These are phyloP conservation scores for Ogataea zsoltii DNA, from an alignment of 805 yeast genomes.

Conservation along the genomic window DNA sequence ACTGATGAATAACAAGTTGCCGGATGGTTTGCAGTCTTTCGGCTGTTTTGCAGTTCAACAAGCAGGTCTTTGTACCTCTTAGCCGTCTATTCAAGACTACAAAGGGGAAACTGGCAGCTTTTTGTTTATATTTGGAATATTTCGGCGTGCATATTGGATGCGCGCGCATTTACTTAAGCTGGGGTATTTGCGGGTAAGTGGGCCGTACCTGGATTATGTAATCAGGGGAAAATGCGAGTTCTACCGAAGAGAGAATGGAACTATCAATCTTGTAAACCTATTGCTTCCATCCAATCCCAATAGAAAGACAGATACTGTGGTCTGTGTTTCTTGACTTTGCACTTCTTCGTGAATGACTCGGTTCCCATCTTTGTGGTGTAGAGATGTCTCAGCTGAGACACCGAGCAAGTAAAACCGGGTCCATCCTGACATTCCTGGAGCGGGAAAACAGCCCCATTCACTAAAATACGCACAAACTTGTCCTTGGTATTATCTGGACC, in stretches of 20 bases:
- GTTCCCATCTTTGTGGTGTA: constrained; percentile 14
- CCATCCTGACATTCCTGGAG: constrained; percentile 48
- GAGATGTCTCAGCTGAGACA: constrained; percentile 12
- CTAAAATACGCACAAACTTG: constrained; percentile 46
- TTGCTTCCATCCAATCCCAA: constrained; percentile 29
- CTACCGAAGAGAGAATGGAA: too few species aligned
- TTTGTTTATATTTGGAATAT: constrained; percentile 5
- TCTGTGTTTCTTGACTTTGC: constrained; percentile 16
- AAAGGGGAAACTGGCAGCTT: neutral
- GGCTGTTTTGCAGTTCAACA: too few species aligned
- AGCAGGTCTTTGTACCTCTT: too few species aligned
- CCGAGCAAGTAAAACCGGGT: constrained; percentile 53
- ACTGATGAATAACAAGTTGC: too few species aligned
- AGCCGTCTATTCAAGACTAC: neutral
- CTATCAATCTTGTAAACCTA: too few species aligned
- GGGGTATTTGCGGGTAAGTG: constrained; percentile 8
- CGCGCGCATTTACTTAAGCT: constrained; percentile 3
- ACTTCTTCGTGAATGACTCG: constrained; percentile 13
- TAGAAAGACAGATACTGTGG: constrained; percentile 27
- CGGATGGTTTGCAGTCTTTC: too few species aligned
- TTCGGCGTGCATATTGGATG: constrained; percentile 3
- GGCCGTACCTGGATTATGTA: too few species aligned
- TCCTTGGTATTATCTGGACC: constrained; percentile 3
- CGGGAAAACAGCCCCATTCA: constrained; percentile 59
- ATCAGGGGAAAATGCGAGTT: too few species aligned